These are phyloP conservation scores for Theobroma grandiflorum DNA, from an alignment of 441 rosid species.

Conservation along the genomic window DNA sequence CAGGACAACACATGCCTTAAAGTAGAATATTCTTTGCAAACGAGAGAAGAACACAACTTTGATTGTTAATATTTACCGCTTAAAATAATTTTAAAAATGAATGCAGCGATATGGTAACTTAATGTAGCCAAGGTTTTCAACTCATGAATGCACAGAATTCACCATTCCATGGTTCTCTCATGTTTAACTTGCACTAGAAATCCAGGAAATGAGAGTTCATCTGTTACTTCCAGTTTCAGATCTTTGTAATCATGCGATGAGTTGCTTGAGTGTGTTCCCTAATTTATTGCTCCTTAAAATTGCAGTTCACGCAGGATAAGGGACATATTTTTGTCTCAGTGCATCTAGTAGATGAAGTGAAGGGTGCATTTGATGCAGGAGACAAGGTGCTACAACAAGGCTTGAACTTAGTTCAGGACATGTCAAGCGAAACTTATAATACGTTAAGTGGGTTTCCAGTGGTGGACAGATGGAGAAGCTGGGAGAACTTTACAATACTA, in stretches of 20 bases:
- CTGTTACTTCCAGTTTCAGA: not conserved
- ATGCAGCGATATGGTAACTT: not conserved
- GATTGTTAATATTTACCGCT: not conserved
- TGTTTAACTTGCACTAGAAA: not conserved
- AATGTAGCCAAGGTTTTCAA: not conserved
- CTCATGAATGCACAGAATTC: conserved; percentile 3
- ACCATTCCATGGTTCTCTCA: not conserved
- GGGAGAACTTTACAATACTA: conserved; percentile 68
- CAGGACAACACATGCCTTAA: not conserved
- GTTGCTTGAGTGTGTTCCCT: not conserved
- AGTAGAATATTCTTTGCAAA: not conserved
- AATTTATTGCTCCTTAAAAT: conserved; percentile 28
- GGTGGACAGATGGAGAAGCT: conserved; percentile 86
- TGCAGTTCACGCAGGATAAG: conserved; percentile 83
- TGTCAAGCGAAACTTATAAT: conserved; percentile 41
- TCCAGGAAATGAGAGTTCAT: not conserved
- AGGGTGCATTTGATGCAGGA: conserved; percentile 40
- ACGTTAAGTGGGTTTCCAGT: conserved; percentile 88
- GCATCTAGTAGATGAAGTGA: conserved; percentile 79
- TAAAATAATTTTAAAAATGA: not conserved
- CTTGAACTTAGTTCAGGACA: conserved; percentile 51
- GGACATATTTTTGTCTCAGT: conserved; percentile 95
- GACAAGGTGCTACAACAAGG: conserved; percentile 70
- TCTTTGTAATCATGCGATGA: not conserved
- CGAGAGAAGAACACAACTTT: not conserved